phyloP scores from a whole-genome alignment of 2,329 filamentous ascomycete genomes.

The Furcasterigmium sp. region DNA sequence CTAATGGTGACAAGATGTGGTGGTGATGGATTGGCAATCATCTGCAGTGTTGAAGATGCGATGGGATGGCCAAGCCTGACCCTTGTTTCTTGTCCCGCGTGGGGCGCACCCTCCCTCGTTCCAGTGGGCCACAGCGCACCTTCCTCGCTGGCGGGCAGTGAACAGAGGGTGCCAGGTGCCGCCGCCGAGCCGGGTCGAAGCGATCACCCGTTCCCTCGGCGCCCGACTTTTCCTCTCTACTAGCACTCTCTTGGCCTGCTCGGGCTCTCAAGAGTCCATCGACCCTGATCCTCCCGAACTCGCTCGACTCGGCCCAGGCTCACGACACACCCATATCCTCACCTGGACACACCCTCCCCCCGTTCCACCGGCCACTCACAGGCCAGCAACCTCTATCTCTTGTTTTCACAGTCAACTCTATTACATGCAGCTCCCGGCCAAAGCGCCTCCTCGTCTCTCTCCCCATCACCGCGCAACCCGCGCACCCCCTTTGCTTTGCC shows the following conservation, averaged over 20 bases:
- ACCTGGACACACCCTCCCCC: background rate
- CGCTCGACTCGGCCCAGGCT: background rate
- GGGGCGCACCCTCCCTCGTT: too few species aligned
- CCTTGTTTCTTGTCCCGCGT: too few species aligned
- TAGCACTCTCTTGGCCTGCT: too few species aligned
- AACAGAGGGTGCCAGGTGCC: too few species aligned
- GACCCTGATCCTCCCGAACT: background rate
- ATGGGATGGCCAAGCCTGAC: too few species aligned
- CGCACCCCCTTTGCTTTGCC: background rate
- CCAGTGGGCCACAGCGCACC: too few species aligned
- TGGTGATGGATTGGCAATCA: too few species aligned
- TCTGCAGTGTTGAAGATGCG: too few species aligned
- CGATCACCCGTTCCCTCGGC: background rate
- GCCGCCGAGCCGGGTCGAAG: background rate
- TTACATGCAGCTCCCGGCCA: background rate
- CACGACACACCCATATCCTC: background rate
- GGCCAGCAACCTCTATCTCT: slow-evolving; percentile 1
- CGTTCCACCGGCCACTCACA: slow-evolving; percentile 1
- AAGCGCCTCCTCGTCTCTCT: background rate
- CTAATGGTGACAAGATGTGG: too few species aligned
- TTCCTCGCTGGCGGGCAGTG: too few species aligned
- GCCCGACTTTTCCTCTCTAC: background rate
- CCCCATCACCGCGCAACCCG: background rate
- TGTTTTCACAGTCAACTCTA: slow-evolving; percentile 3
- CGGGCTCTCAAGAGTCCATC: too few species aligned